Conservation (phyloP, 2,329 filamentous ascomycete genomes). For the Pseudogymnoascus sp. region DNA sequence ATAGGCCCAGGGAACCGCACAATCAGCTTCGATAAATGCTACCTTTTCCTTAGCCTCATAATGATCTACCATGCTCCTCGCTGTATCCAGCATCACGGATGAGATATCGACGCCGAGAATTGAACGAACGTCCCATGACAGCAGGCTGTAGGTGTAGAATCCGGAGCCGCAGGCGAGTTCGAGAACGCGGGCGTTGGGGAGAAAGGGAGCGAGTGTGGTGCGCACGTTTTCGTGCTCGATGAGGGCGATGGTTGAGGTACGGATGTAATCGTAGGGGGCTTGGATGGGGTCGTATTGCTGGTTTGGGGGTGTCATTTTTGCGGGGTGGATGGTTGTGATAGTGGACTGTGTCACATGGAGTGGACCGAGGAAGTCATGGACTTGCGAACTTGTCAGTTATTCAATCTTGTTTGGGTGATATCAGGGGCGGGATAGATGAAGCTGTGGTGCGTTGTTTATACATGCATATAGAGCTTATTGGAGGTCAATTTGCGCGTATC, state of each 20-base stretch:
- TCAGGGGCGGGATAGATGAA: too few relatives aligned
- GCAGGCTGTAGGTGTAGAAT: slow-evolving; percentile 27
- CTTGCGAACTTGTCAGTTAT: background rate
- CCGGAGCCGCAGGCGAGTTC: slow-evolving; percentile 33
- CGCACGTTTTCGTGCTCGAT: slow-evolving; percentile 19
- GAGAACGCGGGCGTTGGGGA: slow-evolving; percentile 24
- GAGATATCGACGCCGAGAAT: slow-evolving; percentile 32
- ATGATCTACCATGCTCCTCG: slow-evolving; percentile 12
- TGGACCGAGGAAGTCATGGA: background rate
- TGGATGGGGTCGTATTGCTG: slow-evolving; percentile 19
- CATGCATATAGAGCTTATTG: background rate
- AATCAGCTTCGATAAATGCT: slow-evolving; percentile 23
- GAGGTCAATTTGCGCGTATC: background rate
- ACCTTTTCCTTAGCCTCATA: background rate
- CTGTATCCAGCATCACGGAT: slow-evolving; percentile 26
- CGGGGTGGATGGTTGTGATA: background rate
- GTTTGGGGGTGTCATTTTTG: slow-evolving; percentile 12
- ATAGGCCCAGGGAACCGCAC: slow-evolving; percentile 20
- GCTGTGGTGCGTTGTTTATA: background rate
- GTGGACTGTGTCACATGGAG: background rate
- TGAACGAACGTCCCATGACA: slow-evolving; percentile 28
- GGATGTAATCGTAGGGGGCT: slow-evolving; percentile 18
- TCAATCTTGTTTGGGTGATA: background rate
- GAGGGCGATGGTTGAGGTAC: slow-evolving; percentile 15
- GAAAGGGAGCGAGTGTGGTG: slow-evolving; percentile 15